These are phyloP conservation scores for Medicago lupulina DNA, from an alignment of 306 rosid genomes.

Conservation along the genomic window DNA sequence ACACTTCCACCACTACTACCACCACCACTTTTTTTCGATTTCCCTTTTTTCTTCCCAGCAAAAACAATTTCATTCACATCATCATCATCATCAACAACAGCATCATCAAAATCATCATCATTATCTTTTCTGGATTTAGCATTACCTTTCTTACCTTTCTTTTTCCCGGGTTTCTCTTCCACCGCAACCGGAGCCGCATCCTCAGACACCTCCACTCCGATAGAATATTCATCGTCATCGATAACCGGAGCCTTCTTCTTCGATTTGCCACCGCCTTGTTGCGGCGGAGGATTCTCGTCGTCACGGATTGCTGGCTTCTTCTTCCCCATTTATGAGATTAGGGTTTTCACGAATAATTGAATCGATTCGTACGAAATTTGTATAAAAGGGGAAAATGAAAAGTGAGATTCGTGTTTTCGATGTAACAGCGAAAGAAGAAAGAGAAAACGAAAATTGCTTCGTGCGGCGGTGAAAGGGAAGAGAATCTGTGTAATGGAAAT, in stretches of 20 bases:
- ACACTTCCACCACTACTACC: constrained; percentile 32
- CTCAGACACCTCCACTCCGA: constrained; percentile 73
- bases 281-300: constrained; percentile 60
- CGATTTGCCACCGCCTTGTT: constrained; percentile 66
- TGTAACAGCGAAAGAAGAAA: neutral
- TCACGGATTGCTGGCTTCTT: constrained; percentile 78
- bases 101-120: constrained; percentile 47
- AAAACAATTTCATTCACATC: constrained; percentile 59
- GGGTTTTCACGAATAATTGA: constrained; percentile 29
- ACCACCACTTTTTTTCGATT: constrained; percentile 74
- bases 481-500: neutral
- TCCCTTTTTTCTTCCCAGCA: constrained; percentile 85
- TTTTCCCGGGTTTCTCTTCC: constrained; percentile 71
- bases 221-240: constrained; percentile 83
- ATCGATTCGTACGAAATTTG: constrained; percentile 15
- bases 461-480: neutral
- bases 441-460: neutral
- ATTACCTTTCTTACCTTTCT: constrained; percentile 78
- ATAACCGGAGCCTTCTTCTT: constrained; percentile 73
- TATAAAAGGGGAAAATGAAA: neutral
- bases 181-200: constrained; percentile 43
- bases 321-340: constrained; percentile 63
- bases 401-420: constrained; percentile 2
- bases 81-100: constrained; percentile 55
- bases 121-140: constrained; percentile 53